phyloP scores from a whole-genome alignment of 73 alveolate species.

The Tetrahymena elliotti region DNA sequence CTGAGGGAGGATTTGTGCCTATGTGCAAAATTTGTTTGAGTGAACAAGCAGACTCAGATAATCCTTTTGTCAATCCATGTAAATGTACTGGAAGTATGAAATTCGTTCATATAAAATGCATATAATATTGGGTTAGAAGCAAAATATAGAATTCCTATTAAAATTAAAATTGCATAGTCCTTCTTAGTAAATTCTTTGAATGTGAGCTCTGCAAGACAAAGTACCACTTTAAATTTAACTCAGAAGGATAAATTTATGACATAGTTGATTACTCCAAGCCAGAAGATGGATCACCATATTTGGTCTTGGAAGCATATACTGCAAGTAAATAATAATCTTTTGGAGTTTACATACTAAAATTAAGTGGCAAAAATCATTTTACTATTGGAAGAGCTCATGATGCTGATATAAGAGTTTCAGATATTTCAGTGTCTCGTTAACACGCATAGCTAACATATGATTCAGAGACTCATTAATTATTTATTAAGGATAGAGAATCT shows the following conservation, averaged over 20 bases:
- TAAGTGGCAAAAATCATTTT: not conserved
- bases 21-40: slow-evolving; percentile 55
- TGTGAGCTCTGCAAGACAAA: slow-evolving; percentile 61
- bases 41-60: slow-evolving; percentile 45
- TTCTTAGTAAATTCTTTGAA: slow-evolving; percentile 56
- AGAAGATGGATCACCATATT: slow-evolving; percentile 11
- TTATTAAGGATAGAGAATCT: slow-evolving; percentile 17
- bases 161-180: slow-evolving; percentile 43
- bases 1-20: not conserved
- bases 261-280: slow-evolving; percentile 31
- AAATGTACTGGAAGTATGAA: slow-evolving; percentile 61
- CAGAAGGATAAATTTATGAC: slow-evolving; percentile 31
- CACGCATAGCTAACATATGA: slow-evolving; percentile 6
- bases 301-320: slow-evolving; percentile 10
- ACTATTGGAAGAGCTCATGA: slow-evolving; percentile 36
- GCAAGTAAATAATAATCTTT: not conserved
- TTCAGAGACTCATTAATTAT: not conserved
- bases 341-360: not conserved
- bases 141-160: slow-evolving; percentile 42
- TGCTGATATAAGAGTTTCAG: slow-evolving; percentile 33
- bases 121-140: slow-evolving; percentile 54
- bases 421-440: slow-evolving; percentile 22
- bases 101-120: slow-evolving; percentile 53
- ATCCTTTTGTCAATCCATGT: slow-evolving; percentile 60
- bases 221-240: slow-evolving; percentile 20